Percentiles rank a stretch among this genome's conserved stretches.
Conservation (phyloP, 1,284 basidiomycete species). For the Tausonia pullulans region DNA sequence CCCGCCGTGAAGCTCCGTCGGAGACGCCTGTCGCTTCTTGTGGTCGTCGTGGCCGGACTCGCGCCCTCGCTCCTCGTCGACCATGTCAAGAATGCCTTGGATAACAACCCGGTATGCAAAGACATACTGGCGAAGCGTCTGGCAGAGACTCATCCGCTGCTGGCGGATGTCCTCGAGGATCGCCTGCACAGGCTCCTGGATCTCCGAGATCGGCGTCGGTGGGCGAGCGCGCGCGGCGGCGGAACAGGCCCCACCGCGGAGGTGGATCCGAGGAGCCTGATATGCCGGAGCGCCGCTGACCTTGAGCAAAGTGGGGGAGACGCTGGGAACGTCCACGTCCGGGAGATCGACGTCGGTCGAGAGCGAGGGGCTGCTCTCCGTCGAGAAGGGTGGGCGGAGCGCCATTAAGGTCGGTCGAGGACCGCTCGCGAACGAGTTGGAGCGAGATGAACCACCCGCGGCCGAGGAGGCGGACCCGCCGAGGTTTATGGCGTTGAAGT, state of each 20-base stretch:
- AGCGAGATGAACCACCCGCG: too few relatives aligned
- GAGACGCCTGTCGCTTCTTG: conserved; percentile 19
- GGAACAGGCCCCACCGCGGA: too few relatives aligned
- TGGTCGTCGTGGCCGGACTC: background rate
- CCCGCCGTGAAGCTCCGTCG: too few relatives aligned
- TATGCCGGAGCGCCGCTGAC: too few relatives aligned
- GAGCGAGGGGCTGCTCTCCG: background rate
- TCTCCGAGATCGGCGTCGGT: conserved; percentile 45
- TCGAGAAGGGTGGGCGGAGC: too few relatives aligned
- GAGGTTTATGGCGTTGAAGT: conserved; percentile 5
- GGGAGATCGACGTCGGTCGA: background rate
- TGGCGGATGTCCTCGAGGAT: conserved; percentile 79
- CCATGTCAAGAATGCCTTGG: conserved; percentile 61
- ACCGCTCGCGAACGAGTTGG: background rate
- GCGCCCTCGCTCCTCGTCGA: conserved; percentile 53
- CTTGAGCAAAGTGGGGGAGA: too few relatives aligned
- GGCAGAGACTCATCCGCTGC: conserved; percentile 82
- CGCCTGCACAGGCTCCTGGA: conserved; percentile 59
- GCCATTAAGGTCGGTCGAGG: background rate
- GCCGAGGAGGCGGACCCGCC: background rate
- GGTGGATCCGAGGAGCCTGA: too few relatives aligned
- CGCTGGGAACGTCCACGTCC: background rate
- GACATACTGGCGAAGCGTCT: conserved; percentile 76
- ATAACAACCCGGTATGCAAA: conserved; percentile 75
- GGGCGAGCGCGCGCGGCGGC: too few relatives aligned